A percentile compares a stretch with the other conserved stretches of the same genome.
Conservation (phyloP, 345 rosid genomes). For the Citrus maxima region DNA sequence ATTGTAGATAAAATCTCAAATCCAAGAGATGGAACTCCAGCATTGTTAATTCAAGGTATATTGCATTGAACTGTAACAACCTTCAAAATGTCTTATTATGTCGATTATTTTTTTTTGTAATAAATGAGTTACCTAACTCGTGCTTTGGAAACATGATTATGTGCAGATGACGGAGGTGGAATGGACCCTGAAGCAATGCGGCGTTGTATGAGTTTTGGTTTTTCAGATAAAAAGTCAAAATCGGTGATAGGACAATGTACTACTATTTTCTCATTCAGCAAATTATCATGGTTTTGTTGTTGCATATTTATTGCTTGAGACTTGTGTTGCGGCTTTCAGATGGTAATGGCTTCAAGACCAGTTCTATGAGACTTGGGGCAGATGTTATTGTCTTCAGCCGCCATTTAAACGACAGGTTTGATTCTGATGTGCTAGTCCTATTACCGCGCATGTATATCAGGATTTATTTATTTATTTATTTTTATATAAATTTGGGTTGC, state of each 20-base stretch:
- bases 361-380: conserved; percentile 97
- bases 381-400: conserved; percentile 93
- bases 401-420: conserved; percentile 57
- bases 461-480: neutral
- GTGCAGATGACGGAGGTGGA: conserved; percentile 92
- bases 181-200: conserved; percentile 91
- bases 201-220: conserved; percentile 93
- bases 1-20: conserved; percentile 71
- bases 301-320: conserved; percentile 18
- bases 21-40: conserved; percentile 72
- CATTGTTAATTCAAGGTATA: conserved; percentile 82
- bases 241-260: conserved; percentile 86
- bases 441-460: neutral
- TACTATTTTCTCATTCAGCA: conserved; percentile 12
- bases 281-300: conserved; percentile 9
- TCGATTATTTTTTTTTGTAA: neutral
- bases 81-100: neutral
- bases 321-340: conserved; percentile 46
- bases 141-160: conserved; percentile 4
- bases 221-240: conserved; percentile 78
- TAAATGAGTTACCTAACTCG: conserved; percentile 5
- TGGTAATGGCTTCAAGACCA: conserved; percentile 98
- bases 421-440: conserved; percentile 7
- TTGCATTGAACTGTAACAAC: conserved; percentile 3
- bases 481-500: neutral